Percentiles rank a stretch among this genome's conserved stretches.
These are phyloP conservation scores for Malassezia restricta DNA, from an alignment of 1,284 basidiomycete species.

Conservation along the genomic window DNA sequence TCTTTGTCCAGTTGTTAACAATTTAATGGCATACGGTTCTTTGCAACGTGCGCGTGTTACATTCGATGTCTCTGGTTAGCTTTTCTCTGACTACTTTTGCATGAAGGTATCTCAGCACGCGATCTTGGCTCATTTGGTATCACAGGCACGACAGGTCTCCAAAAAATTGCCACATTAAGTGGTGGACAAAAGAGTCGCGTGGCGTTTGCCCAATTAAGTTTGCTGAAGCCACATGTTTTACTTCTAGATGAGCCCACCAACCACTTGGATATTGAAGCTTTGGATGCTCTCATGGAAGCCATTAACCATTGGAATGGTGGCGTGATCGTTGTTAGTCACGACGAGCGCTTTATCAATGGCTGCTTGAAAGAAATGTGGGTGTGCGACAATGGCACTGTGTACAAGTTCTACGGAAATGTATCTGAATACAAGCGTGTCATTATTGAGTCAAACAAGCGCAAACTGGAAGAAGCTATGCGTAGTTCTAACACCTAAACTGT, in stretches of 20 bases:
- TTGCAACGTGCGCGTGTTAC: background rate
- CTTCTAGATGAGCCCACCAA: conserved; percentile 97
- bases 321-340: conserved; percentile 47
- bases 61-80: background rate
- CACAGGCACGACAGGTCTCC: conserved; percentile 91
- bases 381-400: conserved; percentile 49
- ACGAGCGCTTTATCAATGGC: conserved; percentile 40
- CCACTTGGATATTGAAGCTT: conserved; percentile 77
- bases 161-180: conserved; percentile 52
- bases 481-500: no score
- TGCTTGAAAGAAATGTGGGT: conserved; percentile 31
- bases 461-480: conserved; percentile 6
- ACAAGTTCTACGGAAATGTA: conserved; percentile 79
- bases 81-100: background rate
- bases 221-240: conserved; percentile 85
- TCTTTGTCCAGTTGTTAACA: background rate
- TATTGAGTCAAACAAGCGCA: conserved; percentile 24
- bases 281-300: conserved; percentile 86
- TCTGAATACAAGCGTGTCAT: conserved; percentile 51
- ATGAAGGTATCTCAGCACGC: background rate
- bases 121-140: conserved; percentile 82
- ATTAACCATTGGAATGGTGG: conserved; percentile 89
- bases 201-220: conserved; percentile 79
- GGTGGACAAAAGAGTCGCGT: conserved; percentile 96
- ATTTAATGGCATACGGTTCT: background rate